These are phyloP conservation scores for Phyllostachys edulis DNA, from an alignment of 176 grass and related monocot genomes.

Conservation along the genomic window DNA sequence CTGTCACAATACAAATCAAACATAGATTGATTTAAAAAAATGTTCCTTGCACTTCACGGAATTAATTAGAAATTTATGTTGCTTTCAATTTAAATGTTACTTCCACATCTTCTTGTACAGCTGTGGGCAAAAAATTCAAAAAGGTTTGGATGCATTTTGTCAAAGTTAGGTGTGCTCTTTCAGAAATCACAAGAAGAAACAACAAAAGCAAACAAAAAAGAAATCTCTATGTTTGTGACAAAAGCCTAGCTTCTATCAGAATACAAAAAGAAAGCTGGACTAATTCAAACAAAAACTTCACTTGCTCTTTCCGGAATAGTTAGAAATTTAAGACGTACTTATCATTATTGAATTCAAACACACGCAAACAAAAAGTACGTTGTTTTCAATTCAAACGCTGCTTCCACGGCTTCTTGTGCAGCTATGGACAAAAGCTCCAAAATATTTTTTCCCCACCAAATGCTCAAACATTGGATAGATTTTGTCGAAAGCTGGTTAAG, in stretches of 20 bases:
- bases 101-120: not conserved
- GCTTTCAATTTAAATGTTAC: not conserved
- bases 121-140: not conserved
- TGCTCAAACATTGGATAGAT: not conserved
- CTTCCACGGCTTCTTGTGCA: not conserved
- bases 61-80: not conserved
- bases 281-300: not conserved
- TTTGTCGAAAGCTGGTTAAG: not conserved
- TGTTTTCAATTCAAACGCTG: not conserved
- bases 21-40: not conserved
- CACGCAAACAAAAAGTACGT: not conserved
- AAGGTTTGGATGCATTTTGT: not conserved
- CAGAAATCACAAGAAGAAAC: not conserved
- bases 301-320: not conserved
- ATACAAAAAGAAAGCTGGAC: not conserved
- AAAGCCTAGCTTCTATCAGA: not conserved
- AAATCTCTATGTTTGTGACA: not conserved
- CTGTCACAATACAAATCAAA: not conserved
- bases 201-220: not conserved
- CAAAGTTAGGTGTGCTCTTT: not conserved
- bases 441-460: too few species aligned
- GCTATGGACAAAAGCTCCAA: not conserved
- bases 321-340: not conserved
- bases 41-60: not conserved
- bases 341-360: conserved; percentile 1